These are phyloP conservation scores for Magnolia kwangsiensis DNA, from an alignment of 164 flowering plant genomes.

Conservation along the genomic window DNA sequence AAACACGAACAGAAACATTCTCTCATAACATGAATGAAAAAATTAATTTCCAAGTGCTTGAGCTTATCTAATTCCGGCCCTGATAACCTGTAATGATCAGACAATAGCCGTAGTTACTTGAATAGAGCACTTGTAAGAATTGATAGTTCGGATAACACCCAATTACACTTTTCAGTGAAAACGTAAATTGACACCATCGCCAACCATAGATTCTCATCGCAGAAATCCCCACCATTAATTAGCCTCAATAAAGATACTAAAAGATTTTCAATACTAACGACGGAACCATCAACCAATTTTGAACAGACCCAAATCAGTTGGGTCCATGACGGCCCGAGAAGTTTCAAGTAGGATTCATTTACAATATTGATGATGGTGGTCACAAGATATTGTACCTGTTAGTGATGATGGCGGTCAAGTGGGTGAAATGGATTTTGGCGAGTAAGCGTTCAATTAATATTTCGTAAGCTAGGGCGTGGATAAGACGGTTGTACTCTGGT, in stretches of 20 bases:
- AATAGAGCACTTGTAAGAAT: conserved; percentile 52
- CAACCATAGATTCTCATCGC: conserved; percentile 75
- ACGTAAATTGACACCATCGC: conserved; percentile 48
- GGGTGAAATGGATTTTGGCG: conserved; percentile 52
- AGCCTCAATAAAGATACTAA: conserved; percentile 63
- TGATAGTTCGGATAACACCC: conserved; percentile 44
- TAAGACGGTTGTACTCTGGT: conserved; percentile 49
- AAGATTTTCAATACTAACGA: conserved; percentile 48
- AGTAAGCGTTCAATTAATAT: conserved; percentile 48
- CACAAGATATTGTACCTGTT: conserved; percentile 38
- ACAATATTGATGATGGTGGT: conserved; percentile 38
- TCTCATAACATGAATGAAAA: conserved; percentile 65
- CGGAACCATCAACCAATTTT: conserved; percentile 50
- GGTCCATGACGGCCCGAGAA: conserved; percentile 35
- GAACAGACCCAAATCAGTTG: conserved; percentile 55
- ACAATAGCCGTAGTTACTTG: conserved; percentile 55
- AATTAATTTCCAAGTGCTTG: conserved; percentile 56
- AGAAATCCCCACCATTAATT: conserved; percentile 69
- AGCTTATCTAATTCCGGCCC: conserved; percentile 35
- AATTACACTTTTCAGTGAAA: conserved; percentile 48
- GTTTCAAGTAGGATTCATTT: conserved; percentile 45
- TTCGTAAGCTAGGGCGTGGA: conserved; percentile 59
- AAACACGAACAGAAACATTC: conserved; percentile 60
- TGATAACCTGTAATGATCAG: conserved; percentile 55
- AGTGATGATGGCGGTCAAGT: conserved; percentile 59